Base-by-base conservation (phyloP, 805 yeast genomes). In the Monosporozyma unispora region DNA sequence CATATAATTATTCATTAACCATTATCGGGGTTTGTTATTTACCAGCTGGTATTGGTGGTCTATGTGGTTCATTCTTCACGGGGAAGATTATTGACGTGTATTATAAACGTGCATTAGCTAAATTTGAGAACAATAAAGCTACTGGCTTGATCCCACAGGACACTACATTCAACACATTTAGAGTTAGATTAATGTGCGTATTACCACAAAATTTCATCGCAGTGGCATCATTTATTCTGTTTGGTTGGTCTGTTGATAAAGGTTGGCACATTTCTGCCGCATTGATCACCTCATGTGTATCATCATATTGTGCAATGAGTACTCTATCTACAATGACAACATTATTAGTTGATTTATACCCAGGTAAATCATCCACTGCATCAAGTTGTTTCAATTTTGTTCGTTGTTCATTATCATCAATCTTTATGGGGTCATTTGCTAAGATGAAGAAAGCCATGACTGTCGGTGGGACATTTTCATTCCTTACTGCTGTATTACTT, bases 401-500 rank as follows among this genome's bases (percentile, higher is more conserved):
- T 16, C 70, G 96, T 56, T 88, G 96, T 60, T 70, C 78, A 11
- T 58, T 79, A 48, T 82, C 82, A 50, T 91, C 95, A 0, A 73
- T 78, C 2, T 81, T 83, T 47, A 73, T 83, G 49, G 91, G 88
- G 1, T 82, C 81, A 7, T 70, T 87, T 16, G 75, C 81, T 7
- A 72, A 70, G 46, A 83, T 87, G 89, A 72, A 73, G 31, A 47
- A 47, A 0, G 53, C 72, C 0, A 70, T 88, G 76, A 78, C 81
- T 0, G 64, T 79, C 5, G 96, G 96, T 1, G 93, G 95, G 10
- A 76, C 86, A 0, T 85, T 81, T 60, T 80, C 91, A 0, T 70
- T 88, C 18, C 66, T 85, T 71, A 79, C 82, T 9, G 84, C 76
- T 0, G 44, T 82, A 4, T 68, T 76, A 23, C 40, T 68, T 16